These are phyloP conservation scores for Pseudotulostoma volvatum DNA, from an alignment of 495 filamentous ascomycete genomes.

Conservation along the genomic window DNA sequence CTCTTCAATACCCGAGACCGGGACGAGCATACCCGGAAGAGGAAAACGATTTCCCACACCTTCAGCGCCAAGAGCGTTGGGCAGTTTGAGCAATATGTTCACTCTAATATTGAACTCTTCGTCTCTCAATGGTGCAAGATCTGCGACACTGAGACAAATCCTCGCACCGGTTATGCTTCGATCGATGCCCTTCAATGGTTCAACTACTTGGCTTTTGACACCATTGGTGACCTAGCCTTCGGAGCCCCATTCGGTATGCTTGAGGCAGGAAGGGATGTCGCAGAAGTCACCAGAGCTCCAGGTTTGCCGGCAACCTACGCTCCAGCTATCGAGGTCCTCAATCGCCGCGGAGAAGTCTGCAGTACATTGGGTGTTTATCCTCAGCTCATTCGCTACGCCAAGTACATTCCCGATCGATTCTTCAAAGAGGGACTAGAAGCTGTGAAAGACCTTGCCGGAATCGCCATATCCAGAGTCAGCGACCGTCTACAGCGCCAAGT, in stretches of 20 bases:
- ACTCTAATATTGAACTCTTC: constrained; percentile 59
- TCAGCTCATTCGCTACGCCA: constrained; percentile 31
- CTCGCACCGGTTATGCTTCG: constrained; percentile 35
- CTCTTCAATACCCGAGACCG: constrained; percentile 85
- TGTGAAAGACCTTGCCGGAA: constrained; percentile 35
- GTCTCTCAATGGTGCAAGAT: constrained; percentile 48
- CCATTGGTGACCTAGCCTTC: constrained; percentile 53
- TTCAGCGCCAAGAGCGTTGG: constrained; percentile 68
- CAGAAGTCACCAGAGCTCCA: constrained; percentile 39
- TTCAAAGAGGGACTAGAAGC: constrained; percentile 34
- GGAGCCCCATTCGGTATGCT: constrained; percentile 40
- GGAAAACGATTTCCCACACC: constrained; percentile 76
- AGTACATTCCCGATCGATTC: constrained; percentile 36
- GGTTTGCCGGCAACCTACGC: constrained; percentile 29
- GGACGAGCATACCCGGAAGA: constrained; percentile 71
- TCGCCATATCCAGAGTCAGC: constrained; percentile 68
- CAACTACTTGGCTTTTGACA: constrained; percentile 88
- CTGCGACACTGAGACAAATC: constrained; percentile 24
- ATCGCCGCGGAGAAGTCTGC: constrained; percentile 38
- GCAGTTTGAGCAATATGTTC: constrained; percentile 85
- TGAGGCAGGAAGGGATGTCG: constrained; percentile 37
- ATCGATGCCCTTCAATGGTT: constrained; percentile 82
- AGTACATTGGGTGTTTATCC: constrained; percentile 33
- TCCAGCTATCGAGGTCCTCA: constrained; percentile 36
- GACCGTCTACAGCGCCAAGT: constrained; percentile 50